Conservation (phyloP, 2,329 filamentous ascomycete species). For the Fusarium albosuccineum region DNA sequence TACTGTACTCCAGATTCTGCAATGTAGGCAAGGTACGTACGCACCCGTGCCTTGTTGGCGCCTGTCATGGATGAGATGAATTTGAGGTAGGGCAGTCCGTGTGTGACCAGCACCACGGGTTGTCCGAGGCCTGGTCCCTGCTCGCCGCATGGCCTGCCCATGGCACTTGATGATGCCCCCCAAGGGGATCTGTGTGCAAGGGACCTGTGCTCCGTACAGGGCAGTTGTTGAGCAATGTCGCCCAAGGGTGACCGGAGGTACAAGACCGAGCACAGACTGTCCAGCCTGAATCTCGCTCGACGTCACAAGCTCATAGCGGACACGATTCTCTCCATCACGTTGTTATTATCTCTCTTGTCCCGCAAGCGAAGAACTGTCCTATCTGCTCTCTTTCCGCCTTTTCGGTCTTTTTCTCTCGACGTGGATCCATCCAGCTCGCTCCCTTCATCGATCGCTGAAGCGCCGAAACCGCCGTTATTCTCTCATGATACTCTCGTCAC, state of each 20-base stretch:
- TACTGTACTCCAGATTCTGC: constrained; percentile 15
- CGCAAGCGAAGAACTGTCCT: constrained; percentile 10
- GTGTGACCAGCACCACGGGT: constrained; percentile 38
- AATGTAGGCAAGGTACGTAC: constrained; percentile 11
- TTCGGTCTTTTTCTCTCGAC: neutral
- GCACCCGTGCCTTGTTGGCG: constrained; percentile 1
- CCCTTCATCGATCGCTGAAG: neutral
- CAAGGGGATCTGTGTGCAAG: constrained; percentile 4
- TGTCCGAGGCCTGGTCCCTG: constrained; percentile 41
- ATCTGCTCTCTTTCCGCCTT: constrained; percentile 15
- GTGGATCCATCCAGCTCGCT: constrained; percentile 8
- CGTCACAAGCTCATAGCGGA: constrained; percentile 18
- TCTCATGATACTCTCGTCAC: constrained; percentile 5
- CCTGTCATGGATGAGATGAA: constrained; percentile 5
- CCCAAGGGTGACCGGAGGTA: constrained; percentile 24
- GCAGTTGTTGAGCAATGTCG: constrained; percentile 12
- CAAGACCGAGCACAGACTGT: constrained; percentile 35
- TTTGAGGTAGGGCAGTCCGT: constrained; percentile 22
- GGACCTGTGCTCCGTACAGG: constrained; percentile 31
- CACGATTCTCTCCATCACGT: constrained; percentile 22
- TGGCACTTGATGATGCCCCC: constrained; percentile 23
- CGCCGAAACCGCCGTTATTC: constrained; percentile 5
- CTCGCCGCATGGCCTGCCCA: constrained; percentile 38
- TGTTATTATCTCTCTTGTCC: constrained; percentile 11
- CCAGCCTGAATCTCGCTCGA: constrained; percentile 8